Conservation (phyloP, 768 basidiomycete genomes). For the Amanita rubescens region DNA sequence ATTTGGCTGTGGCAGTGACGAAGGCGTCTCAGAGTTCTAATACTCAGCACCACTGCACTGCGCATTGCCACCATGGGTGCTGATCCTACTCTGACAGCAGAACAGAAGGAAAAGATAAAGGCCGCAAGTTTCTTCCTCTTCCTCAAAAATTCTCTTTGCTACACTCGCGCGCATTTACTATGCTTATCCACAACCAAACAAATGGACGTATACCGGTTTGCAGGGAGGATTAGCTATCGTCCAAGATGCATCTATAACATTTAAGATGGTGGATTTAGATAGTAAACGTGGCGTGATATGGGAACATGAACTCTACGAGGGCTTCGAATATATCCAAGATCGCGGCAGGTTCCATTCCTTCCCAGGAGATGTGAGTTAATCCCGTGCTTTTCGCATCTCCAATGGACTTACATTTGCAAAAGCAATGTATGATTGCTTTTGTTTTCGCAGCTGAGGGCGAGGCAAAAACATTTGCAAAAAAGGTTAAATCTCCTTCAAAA, state of each 20-base stretch:
- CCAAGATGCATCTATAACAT: slow-evolving; percentile 49
- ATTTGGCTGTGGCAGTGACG: slow-evolving; percentile 1
- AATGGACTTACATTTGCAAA: slow-evolving; percentile 9
- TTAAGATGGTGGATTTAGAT: slow-evolving; percentile 78
- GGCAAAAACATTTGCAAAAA: slow-evolving; percentile 81
- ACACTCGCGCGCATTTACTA: slow-evolving; percentile 86
- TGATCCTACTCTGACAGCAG: slow-evolving; percentile 57
- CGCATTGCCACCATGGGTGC: slow-evolving; percentile 49
- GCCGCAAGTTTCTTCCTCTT: slow-evolving; percentile 41
- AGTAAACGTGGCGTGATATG: slow-evolving; percentile 86
- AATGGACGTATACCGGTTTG: slow-evolving; percentile 84
- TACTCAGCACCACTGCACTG: neutral
- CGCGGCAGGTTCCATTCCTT: slow-evolving; percentile 91
- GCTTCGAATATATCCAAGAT: slow-evolving; percentile 76
- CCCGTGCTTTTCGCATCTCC: neutral
- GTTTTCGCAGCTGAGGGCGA: slow-evolving; percentile 86
- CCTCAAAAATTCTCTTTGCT: slow-evolving; percentile 76
- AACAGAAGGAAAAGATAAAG: slow-evolving; percentile 77
- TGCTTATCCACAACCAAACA: slow-evolving; percentile 65
- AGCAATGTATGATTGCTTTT: slow-evolving; percentile 89
- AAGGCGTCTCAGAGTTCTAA: neutral
- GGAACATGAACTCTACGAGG: slow-evolving; percentile 87
- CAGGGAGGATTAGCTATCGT: slow-evolving; percentile 80
- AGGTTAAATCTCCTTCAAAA: slow-evolving; percentile 38
- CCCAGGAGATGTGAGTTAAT: slow-evolving; percentile 78